These are phyloP conservation scores for Eutrema salsugineum DNA, from an alignment of 441 rosid species.

Conservation along the genomic window DNA sequence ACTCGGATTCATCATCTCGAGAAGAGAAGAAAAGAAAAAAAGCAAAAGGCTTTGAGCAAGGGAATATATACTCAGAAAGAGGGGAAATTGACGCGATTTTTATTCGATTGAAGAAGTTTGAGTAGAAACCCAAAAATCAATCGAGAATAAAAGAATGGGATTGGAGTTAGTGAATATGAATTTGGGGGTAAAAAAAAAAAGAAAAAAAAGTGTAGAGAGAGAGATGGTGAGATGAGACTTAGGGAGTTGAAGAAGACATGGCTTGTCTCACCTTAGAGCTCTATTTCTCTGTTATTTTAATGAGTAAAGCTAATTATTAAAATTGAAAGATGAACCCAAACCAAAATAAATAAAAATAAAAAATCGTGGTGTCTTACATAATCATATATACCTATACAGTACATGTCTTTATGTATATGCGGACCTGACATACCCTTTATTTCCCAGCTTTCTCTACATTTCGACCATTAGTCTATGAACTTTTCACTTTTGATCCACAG, in stretches of 20 bases:
- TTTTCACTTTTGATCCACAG: too few relatives aligned
- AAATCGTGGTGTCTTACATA: neutral
- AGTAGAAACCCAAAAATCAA: neutral
- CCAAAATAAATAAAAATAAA: neutral
- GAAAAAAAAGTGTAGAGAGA: neutral
- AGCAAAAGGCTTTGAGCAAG: neutral
- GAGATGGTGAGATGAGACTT: slow-evolving; percentile 32
- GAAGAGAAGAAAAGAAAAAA: neutral
- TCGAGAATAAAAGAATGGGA: slow-evolving; percentile 16
- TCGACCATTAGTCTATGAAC: neutral
- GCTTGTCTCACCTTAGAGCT: slow-evolving; percentile 46
- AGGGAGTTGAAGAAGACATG: slow-evolving; percentile 46
- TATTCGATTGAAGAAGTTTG: slow-evolving; percentile 12
- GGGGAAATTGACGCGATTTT: neutral
- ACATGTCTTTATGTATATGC: slow-evolving; percentile 4
- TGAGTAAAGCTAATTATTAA: slow-evolving; percentile 12
- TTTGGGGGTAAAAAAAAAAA: slow-evolving; percentile 1
- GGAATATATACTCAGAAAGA: slow-evolving; percentile 23
- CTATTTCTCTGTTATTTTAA: slow-evolving; percentile 40
- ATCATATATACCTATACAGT: neutral
- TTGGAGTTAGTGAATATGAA: slow-evolving; percentile 16
- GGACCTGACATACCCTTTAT: slow-evolving; percentile 3
- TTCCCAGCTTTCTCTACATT: slow-evolving; percentile 1
- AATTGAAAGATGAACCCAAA: neutral
- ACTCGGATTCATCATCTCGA: slow-evolving; percentile 31